Conservation (phyloP, 2,329 filamentous ascomycete genomes). For the Neoscytalidium dimidiatum region DNA sequence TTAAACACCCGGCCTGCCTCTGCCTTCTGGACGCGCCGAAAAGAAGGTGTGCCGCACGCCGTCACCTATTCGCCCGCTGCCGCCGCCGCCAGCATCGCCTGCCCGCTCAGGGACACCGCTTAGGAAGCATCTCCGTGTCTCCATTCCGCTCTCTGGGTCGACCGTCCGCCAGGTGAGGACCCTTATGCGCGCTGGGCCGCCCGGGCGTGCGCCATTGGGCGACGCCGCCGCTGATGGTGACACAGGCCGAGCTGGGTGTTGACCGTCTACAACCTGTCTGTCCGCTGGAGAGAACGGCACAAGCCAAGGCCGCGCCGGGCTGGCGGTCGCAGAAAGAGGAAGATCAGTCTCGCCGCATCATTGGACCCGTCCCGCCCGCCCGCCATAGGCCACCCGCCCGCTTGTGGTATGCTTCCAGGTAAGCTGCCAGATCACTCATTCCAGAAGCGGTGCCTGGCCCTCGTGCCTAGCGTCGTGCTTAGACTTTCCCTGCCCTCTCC, state of each 20-base stretch:
- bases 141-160: conserved; percentile 4
- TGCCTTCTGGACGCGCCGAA: neutral
- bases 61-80: neutral
- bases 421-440: neutral
- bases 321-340: neutral
- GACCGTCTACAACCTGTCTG: neutral
- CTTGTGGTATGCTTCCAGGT: conserved; percentile 9
- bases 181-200: conserved; percentile 13
- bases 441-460: conserved; percentile 16
- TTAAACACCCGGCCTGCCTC: neutral
- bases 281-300: neutral
- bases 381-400: neutral
- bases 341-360: neutral
- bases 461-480: conserved; percentile 14
- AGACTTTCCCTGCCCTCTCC: neutral
- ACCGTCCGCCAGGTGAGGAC: conserved; percentile 11
- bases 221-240: conserved; percentile 4
- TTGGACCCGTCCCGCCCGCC: neutral
- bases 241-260: neutral
- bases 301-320: conserved; percentile 3
- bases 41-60: neutral
- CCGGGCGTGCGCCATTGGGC: conserved; percentile 10
- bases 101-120: neutral
- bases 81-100: conserved; percentile 1
- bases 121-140: conserved; percentile 18